Base-by-base conservation (phyloP, 129 eudicot species). In the Dittrichia graveolens region DNA sequence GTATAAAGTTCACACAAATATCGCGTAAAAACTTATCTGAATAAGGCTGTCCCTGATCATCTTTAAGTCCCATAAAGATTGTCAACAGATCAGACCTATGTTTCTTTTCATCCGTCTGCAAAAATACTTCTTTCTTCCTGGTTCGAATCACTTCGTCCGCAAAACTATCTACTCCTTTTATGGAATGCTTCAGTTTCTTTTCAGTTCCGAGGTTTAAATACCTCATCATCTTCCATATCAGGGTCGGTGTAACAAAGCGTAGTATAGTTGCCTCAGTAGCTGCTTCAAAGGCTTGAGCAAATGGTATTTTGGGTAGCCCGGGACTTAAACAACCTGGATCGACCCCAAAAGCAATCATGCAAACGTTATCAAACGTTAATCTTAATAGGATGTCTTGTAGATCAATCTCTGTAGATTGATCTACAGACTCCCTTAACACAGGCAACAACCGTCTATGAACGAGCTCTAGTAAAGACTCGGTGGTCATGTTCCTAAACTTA, bases 321-420 rank as follows among this genome's bases (percentile, higher is more conserved):
- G 83, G 89, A 14, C 86, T 66, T 59, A 94, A 76, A 77, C 99
- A 94, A 12, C 99, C 99, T 0, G 99, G 99, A 71, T 94, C 99
- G 7, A 88, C 99, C 53, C 99, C 99, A 13, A 94, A 94, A 31
- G 99, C 99, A 4, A 94, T 88, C 93, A 94, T 94, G 74, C 99
- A 94, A 14, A 94, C 97, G 38, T 94, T 94, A 65, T 94, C 99
- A 55, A 94, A 94, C 19, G 99, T 94, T 54, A 94, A 75, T 67
- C 99, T 78, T 7, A 94, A 65, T 5, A 94, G 90, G 65, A 94
- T 81, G 56, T 94, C 97, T 59, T 93, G 96, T 35, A 93, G 71
- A 75, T 93, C 96, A 31, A 89, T 73, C 31, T 74, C 43, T 3
- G 38, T 34, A 8, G 86, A 80, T 67, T 77, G 73, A 14, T 76